These are phyloP conservation scores for Nepenthes mirabilis DNA, from an alignment of 148 eudicot species.

Conservation along the genomic window DNA sequence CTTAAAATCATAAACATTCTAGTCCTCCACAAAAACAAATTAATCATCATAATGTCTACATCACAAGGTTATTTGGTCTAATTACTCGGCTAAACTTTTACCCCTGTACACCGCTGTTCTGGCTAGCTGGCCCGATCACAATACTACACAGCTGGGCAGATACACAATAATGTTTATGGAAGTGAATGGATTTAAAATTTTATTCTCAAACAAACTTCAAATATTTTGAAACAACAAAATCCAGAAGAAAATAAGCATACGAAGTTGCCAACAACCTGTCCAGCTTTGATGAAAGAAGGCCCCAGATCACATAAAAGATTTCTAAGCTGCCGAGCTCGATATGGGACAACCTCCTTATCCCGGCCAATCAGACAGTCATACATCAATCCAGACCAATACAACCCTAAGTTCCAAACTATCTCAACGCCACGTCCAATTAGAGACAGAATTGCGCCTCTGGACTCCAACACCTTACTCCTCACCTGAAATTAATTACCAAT, in stretches of 20 bases:
- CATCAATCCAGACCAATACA: slow-evolving; percentile 64
- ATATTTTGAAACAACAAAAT: too few relatives aligned
- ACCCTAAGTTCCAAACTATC: slow-evolving; percentile 88
- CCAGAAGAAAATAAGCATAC: neutral
- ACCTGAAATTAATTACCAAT: slow-evolving; percentile 32
- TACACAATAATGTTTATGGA: too few relatives aligned
- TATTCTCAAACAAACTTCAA: too few relatives aligned
- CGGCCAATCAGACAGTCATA: slow-evolving; percentile 83
- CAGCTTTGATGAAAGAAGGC: slow-evolving; percentile 96
- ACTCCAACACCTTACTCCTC: slow-evolving; percentile 81
- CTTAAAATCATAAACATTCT: too few relatives aligned
- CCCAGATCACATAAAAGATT: slow-evolving; percentile 82
- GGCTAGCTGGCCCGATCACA: too few relatives aligned
- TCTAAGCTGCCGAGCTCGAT: slow-evolving; percentile 83
- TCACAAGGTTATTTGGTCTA: too few relatives aligned
- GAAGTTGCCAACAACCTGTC: slow-evolving; percentile 47
- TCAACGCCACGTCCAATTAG: slow-evolving; percentile 72
- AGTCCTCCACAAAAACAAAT: too few relatives aligned
- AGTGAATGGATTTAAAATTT: too few relatives aligned
- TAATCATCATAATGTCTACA: too few relatives aligned
- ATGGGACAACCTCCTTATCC: slow-evolving; percentile 90
- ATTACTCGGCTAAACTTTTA: too few relatives aligned
- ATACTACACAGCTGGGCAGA: too few relatives aligned
- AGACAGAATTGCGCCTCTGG: slow-evolving; percentile 69
- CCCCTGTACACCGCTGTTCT: too few relatives aligned